phyloP scores from a whole-genome alignment of 1,284 basidiomycete genomes.

The Marasmius tenuissimus region DNA sequence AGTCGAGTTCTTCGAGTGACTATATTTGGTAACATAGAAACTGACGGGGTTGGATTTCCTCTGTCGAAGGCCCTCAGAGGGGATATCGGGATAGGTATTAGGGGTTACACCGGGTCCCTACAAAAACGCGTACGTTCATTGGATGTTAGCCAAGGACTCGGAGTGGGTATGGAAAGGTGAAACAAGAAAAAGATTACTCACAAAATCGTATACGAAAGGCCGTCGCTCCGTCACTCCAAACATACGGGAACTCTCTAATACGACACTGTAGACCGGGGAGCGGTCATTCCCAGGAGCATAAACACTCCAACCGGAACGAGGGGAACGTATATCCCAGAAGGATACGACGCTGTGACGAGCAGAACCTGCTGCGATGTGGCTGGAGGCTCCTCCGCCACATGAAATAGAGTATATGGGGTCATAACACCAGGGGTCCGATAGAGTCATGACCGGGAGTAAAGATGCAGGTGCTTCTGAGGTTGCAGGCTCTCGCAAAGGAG shows the following conservation, averaged over 20 bases:
- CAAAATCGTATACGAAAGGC: conserved; percentile 77
- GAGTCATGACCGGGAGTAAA: conserved; percentile 54
- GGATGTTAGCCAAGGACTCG: background rate
- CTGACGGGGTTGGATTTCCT: conserved; percentile 37
- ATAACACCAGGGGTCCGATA: conserved; percentile 64
- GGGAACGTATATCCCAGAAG: conserved; percentile 73
- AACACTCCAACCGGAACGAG: conserved; percentile 66
- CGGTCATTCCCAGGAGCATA: conserved; percentile 74
- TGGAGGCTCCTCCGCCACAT: conserved; percentile 64
- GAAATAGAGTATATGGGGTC: conserved; percentile 75
- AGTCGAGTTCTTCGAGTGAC: conserved; percentile 20
- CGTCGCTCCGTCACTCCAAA: conserved; percentile 74
- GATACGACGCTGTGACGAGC: conserved; percentile 73
- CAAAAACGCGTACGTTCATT: conserved; percentile 5
- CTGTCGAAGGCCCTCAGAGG: conserved; percentile 43
- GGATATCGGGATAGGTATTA: conserved; percentile 57
- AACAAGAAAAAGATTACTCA: conserved; percentile 24
- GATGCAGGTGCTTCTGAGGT: conserved; percentile 18
- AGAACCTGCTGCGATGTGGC: conserved; percentile 68
- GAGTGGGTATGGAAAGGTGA: background rate
- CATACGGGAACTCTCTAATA: conserved; percentile 70
- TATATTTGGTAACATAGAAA: conserved; percentile 56
- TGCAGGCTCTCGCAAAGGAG: conserved; percentile 27
- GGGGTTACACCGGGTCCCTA: conserved; percentile 54
- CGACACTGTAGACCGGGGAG: conserved; percentile 70